These are phyloP conservation scores for Pseudonectria buxi DNA, from an alignment of 2,329 filamentous ascomycete genomes.

Conservation along the genomic window DNA sequence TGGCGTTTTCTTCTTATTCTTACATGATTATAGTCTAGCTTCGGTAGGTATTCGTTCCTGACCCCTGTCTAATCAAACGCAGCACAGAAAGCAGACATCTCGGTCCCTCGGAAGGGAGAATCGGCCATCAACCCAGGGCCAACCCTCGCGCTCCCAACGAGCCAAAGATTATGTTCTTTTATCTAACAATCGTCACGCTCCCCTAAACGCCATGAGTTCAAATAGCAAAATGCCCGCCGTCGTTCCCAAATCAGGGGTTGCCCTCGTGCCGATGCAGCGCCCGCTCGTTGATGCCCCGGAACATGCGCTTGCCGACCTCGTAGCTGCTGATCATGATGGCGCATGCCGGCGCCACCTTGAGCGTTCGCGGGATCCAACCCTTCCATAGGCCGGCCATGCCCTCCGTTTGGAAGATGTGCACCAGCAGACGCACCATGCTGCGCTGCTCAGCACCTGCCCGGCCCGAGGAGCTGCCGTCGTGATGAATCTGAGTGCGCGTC, in stretches of 20 bases:
- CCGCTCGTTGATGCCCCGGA: conserved; percentile 63
- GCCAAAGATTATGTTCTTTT: no score
- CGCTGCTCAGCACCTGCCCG: conserved; percentile 51
- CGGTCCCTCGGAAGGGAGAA: no score
- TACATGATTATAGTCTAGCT: background rate
- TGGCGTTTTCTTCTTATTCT: no score
- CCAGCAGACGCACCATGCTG: conserved; percentile 75
- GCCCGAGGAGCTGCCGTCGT: conserved; percentile 38
- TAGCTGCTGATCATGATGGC: conserved; percentile 99
- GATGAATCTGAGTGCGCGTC: conserved; percentile 81
- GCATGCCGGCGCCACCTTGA: conserved; percentile 93
- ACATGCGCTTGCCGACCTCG: conserved; percentile 88
- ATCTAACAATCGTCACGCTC: background rate
- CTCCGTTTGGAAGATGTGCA: conserved; percentile 84
- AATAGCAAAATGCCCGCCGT: background rate
- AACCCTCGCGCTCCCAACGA: no score
- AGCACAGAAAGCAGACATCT: no score
- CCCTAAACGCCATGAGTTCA: background rate
- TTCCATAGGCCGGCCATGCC: conserved; percentile 76
- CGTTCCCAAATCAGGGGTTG: background rate
- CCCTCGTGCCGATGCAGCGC: conserved; percentile 8
- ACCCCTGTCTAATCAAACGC: background rate
- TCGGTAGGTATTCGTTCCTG: no score
- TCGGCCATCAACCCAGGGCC: no score
- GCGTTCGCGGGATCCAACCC: conserved; percentile 83